A percentile compares a stretch with the other conserved stretches of the same genome.
Conservation (phyloP, 2,329 filamentous ascomycete species). For the Alternaria consortialis region DNA sequence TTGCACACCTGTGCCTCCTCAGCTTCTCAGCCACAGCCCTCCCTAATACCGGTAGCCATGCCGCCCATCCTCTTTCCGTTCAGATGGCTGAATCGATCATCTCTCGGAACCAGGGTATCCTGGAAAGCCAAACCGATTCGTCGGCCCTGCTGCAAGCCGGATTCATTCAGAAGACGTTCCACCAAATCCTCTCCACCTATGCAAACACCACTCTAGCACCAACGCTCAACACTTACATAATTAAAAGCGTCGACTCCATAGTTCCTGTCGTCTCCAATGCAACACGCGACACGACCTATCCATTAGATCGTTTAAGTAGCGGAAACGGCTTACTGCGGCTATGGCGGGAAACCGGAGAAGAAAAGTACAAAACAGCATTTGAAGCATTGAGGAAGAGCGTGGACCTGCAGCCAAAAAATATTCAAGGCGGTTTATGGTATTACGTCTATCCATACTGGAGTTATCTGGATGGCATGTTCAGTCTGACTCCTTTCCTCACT, state of each 20-base stretch:
- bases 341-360: constrained; percentile 21
- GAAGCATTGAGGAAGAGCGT: constrained; percentile 35
- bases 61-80: constrained; percentile 18
- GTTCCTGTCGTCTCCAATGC: constrained; percentile 24
- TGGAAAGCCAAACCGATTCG: constrained; percentile 24
- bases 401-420: constrained; percentile 39
- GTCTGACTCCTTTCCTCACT: constrained; percentile 56
- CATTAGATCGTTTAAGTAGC: constrained; percentile 44
- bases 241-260: constrained; percentile 30
- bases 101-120: constrained; percentile 43
- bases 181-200: constrained; percentile 23
- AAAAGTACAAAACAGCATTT: constrained; percentile 20
- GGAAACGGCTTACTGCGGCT: constrained; percentile 38
- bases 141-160: constrained; percentile 43
- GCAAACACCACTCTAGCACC: background rate
- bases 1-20: background rate
- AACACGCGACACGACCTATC: constrained; percentile 28
- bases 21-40: constrained; percentile 1
- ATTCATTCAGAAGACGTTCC: constrained; percentile 46
- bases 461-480: constrained; percentile 65
- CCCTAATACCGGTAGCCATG: constrained; percentile 2
- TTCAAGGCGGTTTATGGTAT: constrained; percentile 47
- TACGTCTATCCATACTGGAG: constrained; percentile 61
- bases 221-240: constrained; percentile 19
- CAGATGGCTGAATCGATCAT: constrained; percentile 44